Base-by-base conservation (phyloP, 2,329 filamentous ascomycete genomes). In the Hymenoscyphus salicellus region DNA sequence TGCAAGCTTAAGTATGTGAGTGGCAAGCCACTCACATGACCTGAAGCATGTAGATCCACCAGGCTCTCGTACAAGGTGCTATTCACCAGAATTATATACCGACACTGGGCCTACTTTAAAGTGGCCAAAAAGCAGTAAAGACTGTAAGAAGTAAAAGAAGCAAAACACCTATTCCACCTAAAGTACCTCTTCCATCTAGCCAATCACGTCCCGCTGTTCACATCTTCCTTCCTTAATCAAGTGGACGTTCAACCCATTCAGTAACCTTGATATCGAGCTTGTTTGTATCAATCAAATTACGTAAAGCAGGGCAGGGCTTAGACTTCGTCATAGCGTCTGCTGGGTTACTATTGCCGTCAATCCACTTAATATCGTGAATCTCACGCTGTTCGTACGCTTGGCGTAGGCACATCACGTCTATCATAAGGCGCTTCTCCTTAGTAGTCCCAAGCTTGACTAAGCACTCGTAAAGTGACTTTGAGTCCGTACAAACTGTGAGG, bases 301-400 rank as follows among this genome's bases (percentile, higher is more conserved):
- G 55, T 14, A 71, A 46, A 26, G 60, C 41, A n/a, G 55, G 52
- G 30, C 66, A 65, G 1, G 62, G 41, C 5, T 32, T 61, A 8
- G n/a, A 30, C 36, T 71, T 70, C 1, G 61, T 70, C 28, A 69
- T 61, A n/a, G 58, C 55, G 38, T 70, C 61, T 1, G 64, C 57
- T 17, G 46, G 63, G 43, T 70, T 67, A 26, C n/a, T 20, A 17
- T 52, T 23, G 36, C 28, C 28, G 28, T 30, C 28, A 30, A 30
- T 30, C 28, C 28, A 30, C 28, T 30, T 30, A 30, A 30, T 30
- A 3, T 30, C 28, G 28, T 6, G 3, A 30, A 30, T 30, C 28
- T 30, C 28, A 6, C 28, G 28, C 6, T 30, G 28, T 6, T 30
- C 28, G 6, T 30, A 30, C 28, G 28, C 28, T 30, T 30, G 6